phyloP scores from a whole-genome alignment of 495 filamentous ascomycete species.

The Talaromyces thailandensis region DNA sequence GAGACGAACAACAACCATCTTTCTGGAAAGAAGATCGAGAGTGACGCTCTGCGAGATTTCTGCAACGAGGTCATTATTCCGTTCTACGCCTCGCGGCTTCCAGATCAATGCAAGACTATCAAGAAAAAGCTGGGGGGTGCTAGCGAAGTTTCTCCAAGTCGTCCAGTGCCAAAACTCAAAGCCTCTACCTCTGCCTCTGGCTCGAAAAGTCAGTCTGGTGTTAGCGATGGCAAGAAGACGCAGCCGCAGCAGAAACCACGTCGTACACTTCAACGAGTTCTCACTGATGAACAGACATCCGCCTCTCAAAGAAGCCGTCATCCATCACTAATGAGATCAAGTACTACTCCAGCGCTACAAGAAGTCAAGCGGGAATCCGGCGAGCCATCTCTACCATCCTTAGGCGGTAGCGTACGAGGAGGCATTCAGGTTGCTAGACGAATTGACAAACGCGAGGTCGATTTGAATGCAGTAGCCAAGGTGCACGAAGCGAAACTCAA shows the following conservation, averaged over 20 bases:
- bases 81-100: conserved; percentile 81
- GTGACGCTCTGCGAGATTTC: conserved; percentile 62
- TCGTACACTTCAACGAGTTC: conserved; percentile 56
- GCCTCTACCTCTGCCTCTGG: background rate
- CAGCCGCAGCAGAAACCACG: conserved; percentile 40
- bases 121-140: conserved; percentile 83
- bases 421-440: conserved; percentile 52
- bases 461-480: conserved; percentile 47
- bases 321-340: conserved; percentile 58
- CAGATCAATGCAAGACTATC: conserved; percentile 67
- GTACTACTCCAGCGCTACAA: conserved; percentile 41
- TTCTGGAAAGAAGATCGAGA: conserved; percentile 36
- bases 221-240: conserved; percentile 38
- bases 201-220: conserved; percentile 40
- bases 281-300: conserved; percentile 57
- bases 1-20: conserved; percentile 20
- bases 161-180: conserved; percentile 17
- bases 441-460: conserved; percentile 59
- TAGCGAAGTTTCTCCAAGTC: conserved; percentile 51
- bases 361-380: conserved; percentile 27
- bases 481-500: conserved; percentile 56
- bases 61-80: conserved; percentile 89
- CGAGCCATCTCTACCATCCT: conserved; percentile 26
- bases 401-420: conserved; percentile 31
- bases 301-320: conserved; percentile 34